Conservation (phyloP, 129 eudicot genomes). For the Artemisia argyi region DNA sequence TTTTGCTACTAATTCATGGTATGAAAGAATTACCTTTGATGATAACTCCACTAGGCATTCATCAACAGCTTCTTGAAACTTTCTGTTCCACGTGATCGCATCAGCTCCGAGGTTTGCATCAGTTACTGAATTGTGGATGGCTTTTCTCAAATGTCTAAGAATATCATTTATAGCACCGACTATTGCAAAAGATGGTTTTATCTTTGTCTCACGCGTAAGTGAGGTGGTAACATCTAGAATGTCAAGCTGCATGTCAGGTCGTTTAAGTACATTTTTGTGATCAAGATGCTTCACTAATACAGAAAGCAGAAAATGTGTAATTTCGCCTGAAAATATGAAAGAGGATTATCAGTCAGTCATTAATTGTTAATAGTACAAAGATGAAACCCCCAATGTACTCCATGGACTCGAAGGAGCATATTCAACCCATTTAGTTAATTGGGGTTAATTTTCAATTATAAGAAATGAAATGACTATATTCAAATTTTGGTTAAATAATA, state of each 20-base stretch:
- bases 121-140: conserved; percentile 56
- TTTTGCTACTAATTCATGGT: conserved; percentile 4
- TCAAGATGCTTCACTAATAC: conserved; percentile 81
- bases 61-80: conserved; percentile 52
- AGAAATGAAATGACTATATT: no score
- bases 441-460: no score
- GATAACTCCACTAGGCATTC: conserved; percentile 80
- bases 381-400: no score
- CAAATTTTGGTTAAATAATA: no score
- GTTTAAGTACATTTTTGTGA: conserved; percentile 61
- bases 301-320: conserved; percentile 59
- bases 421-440: no score
- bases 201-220: conserved; percentile 57
- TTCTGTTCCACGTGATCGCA: conserved; percentile 48
- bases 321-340: conserved; percentile 48
- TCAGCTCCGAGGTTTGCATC: conserved; percentile 64
- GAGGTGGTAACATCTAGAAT: conserved; percentile 56
- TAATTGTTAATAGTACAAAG: no score
- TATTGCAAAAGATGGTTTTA: conserved; percentile 56
- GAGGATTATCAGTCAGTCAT: neutral
- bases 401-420: no score
- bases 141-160: conserved; percentile 63
- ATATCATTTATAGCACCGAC: conserved; percentile 72
- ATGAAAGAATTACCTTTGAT: conserved; percentile 48
- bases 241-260: conserved; percentile 59